phyloP scores from a whole-genome alignment of 1,284 basidiomycete genomes.

The Ustilago bromivora region DNA sequence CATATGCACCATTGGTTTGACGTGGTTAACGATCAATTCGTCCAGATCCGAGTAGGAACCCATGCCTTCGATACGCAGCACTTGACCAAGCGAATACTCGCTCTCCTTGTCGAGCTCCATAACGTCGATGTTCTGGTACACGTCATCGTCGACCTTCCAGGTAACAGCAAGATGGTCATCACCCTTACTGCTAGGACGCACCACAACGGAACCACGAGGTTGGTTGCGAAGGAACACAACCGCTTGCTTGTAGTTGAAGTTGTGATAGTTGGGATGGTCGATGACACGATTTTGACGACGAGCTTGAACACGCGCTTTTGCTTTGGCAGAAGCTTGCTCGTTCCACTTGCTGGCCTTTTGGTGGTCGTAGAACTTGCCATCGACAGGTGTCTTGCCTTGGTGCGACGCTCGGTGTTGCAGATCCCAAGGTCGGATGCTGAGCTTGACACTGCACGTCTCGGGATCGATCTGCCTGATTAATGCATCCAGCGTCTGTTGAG shows the following conservation, averaged over 20 bases:
- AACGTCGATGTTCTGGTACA: constrained; percentile 98
- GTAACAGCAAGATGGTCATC: constrained; percentile 94
- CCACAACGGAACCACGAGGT: constrained; percentile 81
- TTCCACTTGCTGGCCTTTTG: constrained; percentile 78
- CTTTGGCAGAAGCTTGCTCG: constrained; percentile 80
- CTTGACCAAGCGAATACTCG: constrained; percentile 77
- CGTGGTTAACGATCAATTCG: constrained; percentile 96
- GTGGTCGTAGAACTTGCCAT: constrained; percentile 78
- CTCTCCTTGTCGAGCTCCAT: constrained; percentile 83
- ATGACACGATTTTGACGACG: constrained; percentile 79
- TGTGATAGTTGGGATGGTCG: constrained; percentile 98
- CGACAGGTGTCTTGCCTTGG: constrained; percentile 76
- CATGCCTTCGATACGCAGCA: constrained; percentile 80
- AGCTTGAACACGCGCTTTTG: constrained; percentile 82
- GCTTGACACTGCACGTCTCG: constrained; percentile 78
- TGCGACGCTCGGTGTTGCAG: constrained; percentile 77
- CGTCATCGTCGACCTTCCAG: constrained; percentile 97
- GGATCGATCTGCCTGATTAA: constrained; percentile 82
- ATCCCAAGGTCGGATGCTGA: constrained; percentile 82
- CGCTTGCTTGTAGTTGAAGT: constrained; percentile 90
- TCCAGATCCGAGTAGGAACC: constrained; percentile 93
- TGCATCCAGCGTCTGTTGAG: constrained; percentile 82
- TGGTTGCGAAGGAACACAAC: constrained; percentile 89
- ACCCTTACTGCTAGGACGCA: constrained; percentile 95
- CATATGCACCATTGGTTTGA: constrained; percentile 91